Evolutionary conservation across 139 green algal genomes (phyloP), one percentile per base, ranked within the genome.

Genomic region (Mychonastes homosphaera): DNA sequence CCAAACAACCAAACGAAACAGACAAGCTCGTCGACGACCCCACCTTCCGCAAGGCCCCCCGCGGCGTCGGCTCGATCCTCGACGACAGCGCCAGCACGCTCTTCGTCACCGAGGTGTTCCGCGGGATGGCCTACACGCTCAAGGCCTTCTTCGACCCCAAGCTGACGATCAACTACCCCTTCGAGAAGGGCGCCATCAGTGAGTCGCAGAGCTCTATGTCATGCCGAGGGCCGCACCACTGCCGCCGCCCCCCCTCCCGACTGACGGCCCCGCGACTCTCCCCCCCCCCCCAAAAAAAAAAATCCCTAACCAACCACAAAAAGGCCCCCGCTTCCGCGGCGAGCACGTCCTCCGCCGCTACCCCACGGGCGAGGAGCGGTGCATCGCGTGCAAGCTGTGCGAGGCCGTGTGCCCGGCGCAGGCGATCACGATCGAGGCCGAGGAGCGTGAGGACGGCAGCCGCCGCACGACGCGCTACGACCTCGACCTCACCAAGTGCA

Each of bases 401-500:
- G 92, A 99, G 73, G 92, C 92, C 56, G 86, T 82, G 4, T 82
- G 75, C 68, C 75, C 75, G 26, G 75, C 75, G 23, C 60, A 67
- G 63, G 92, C 92, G 40, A 99, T 99, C 74, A 98, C 91, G 26
- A 99, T 99, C 58, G 92, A 99, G 69, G 91, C 92, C 10, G 92
- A 99, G 75, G 92, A 97, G 81, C 84, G 92, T 21, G 92, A 98
- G 77, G 92, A 99, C 66, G 92, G 92, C 43, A 89, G 78, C 67
- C 69, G 89, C 40, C 69, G 72, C 30, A 97, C 89, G 18, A 97
- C 89, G 6, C 67, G 88, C 49, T 98, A 98, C 66, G 91, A 98
- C 78, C 94, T 98, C 52, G 92, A 99, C 82, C 98, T 99, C 92
- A 99, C 92, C 52, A 99, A 99, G 86, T 97, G 88, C 80, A 95